These are phyloP conservation scores for Heterobasidion annosum DNA, from an alignment of 1,284 basidiomycete genomes.

Conservation along the genomic window DNA sequence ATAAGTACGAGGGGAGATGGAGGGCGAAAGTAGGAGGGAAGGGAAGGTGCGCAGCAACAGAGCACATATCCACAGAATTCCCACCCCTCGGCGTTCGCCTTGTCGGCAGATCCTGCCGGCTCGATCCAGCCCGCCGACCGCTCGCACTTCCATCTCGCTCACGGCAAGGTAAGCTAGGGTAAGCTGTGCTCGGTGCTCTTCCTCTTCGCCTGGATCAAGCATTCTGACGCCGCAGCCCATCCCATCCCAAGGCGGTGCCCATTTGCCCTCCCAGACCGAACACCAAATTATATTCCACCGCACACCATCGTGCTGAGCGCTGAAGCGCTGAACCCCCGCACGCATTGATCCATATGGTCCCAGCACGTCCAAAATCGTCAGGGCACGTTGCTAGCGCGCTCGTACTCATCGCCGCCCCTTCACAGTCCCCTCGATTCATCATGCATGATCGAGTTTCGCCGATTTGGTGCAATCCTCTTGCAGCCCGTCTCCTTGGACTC, in stretches of 20 bases:
- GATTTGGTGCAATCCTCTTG: no score
- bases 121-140: not conserved
- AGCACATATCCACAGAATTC: not conserved
- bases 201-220: no score
- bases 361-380: not conserved
- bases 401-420: no score
- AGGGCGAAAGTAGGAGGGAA: not conserved
- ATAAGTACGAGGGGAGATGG: not conserved
- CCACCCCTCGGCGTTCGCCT: constrained; percentile 2
- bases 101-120: not conserved
- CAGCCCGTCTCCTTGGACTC: no score
- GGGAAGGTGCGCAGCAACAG: not conserved
- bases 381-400: not conserved
- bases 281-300: no score
- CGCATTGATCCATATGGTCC: no score
- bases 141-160: not conserved
- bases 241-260: no score
- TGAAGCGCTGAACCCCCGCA: no score
- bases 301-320: no score
- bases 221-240: no score
- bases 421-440: not conserved
- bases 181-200: no score
- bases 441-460: not conserved
- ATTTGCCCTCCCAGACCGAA: no score
- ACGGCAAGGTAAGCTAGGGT: not conserved